phyloP scores from a whole-genome alignment of 1,284 basidiomycete genomes.

The Cystobasidiaceae sp. region DNA sequence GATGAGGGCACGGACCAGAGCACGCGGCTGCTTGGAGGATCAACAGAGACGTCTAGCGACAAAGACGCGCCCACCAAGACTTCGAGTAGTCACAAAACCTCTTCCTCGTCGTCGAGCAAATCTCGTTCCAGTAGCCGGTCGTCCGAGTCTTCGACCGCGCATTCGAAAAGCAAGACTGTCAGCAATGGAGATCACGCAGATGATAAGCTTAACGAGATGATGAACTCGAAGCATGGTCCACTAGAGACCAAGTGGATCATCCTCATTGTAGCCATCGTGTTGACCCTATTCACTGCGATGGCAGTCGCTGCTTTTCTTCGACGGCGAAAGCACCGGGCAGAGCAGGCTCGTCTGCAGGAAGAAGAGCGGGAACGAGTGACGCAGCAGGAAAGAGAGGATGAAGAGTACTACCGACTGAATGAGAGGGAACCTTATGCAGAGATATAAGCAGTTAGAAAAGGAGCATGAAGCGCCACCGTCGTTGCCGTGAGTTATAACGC shows the following conservation, averaged over 20 bases:
- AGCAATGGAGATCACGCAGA: not conserved
- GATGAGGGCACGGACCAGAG: too few species aligned
- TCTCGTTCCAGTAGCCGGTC: too few species aligned
- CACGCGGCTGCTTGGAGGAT: too few species aligned
- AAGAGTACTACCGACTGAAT: not conserved
- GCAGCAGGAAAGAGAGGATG: not conserved
- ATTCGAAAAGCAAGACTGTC: not conserved
- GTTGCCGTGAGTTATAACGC: too few species aligned
- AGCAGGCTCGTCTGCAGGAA: not conserved
- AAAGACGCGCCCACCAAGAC: too few species aligned
- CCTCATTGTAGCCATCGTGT: not conserved
- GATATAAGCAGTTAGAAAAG: too few species aligned
- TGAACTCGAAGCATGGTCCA: not conserved
- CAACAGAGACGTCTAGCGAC: too few species aligned
- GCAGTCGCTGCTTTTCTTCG: not conserved
- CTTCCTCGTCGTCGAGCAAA: not conserved
- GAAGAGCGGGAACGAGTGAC: not conserved
- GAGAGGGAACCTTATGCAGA: not conserved
- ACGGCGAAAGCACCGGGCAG: not conserved
- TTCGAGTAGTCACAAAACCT: too few species aligned
- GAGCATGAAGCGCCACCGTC: too few species aligned
- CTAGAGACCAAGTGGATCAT: conserved; percentile 19
- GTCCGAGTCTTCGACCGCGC: not conserved
- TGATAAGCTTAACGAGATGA: conserved; percentile 2
- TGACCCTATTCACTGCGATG: conserved; percentile 4